Conservation (phyloP, 371 early-diverging fungal species). For the Mucor sp. region DNA sequence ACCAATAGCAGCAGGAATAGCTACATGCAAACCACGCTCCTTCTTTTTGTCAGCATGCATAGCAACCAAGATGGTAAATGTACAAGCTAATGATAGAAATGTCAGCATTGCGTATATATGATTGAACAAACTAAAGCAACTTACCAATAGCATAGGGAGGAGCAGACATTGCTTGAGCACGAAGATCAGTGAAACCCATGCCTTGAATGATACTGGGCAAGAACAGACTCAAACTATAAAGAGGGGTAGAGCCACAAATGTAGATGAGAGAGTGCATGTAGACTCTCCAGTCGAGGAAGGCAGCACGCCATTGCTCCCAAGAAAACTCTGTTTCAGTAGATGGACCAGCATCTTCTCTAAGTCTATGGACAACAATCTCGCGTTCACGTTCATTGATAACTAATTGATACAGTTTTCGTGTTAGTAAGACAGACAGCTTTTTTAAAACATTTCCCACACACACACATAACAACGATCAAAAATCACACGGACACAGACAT, state of each 20-base stretch:
- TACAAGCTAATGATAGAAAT: slow-evolving; percentile 43
- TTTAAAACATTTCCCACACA: background rate
- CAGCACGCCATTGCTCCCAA: slow-evolving; percentile 56
- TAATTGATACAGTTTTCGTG: slow-evolving; percentile 4
- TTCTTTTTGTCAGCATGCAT: slow-evolving; percentile 65
- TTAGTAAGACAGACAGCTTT: background rate
- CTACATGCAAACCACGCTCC: slow-evolving; percentile 67
- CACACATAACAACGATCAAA: background rate
- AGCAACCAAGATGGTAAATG: slow-evolving; percentile 56
- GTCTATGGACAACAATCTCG: slow-evolving; percentile 52
- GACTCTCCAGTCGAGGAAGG: slow-evolving; percentile 60
- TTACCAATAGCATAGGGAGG: slow-evolving; percentile 48
- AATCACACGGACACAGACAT: background rate
- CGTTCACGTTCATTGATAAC: slow-evolving; percentile 62
- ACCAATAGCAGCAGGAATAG: slow-evolving; percentile 59
- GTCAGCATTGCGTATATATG: background rate
- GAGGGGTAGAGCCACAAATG: slow-evolving; percentile 65
- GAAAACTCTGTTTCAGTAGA: slow-evolving; percentile 60
- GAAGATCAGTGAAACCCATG: slow-evolving; percentile 59
- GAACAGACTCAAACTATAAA: slow-evolving; percentile 68
- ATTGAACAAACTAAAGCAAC: background rate
- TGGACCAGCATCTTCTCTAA: slow-evolving; percentile 63
- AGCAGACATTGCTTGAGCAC: slow-evolving; percentile 56
- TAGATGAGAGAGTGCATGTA: slow-evolving; percentile 60
- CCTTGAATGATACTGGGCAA: slow-evolving; percentile 73